phyloP scores from a whole-genome alignment of 2,329 filamentous ascomycete genomes.

The Arthroderma uncinatum region DNA sequence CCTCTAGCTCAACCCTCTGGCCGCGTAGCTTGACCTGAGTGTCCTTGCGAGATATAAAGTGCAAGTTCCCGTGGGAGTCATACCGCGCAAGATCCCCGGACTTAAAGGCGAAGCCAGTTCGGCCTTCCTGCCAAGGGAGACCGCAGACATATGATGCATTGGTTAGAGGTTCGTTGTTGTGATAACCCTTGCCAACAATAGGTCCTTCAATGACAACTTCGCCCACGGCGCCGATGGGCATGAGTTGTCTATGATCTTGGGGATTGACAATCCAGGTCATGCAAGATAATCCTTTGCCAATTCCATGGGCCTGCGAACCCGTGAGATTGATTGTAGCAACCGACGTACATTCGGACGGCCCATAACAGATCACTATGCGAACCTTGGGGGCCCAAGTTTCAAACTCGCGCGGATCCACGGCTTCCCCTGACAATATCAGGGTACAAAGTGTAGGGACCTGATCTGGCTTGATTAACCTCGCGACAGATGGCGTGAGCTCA shows the following conservation, averaged over 20 bases:
- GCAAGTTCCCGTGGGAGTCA: not conserved
- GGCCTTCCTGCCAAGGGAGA: too few relatives aligned
- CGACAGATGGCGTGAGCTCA: constrained; percentile 47
- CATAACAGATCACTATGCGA: constrained; percentile 17
- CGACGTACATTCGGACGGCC: too few relatives aligned
- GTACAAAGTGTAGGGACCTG: constrained; percentile 28
- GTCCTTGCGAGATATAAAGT: not conserved
- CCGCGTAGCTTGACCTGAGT: not conserved
- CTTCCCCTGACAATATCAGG: constrained; percentile 28
- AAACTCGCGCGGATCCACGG: constrained; percentile 20
- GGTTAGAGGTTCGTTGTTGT: constrained; percentile 29
- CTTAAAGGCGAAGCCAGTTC: too few relatives aligned
- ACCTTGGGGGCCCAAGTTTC: constrained; percentile 22
- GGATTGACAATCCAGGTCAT: constrained; percentile 27
- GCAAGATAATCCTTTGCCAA: constrained; percentile 10
- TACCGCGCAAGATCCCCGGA: not conserved
- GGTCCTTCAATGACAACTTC: constrained; percentile 31
- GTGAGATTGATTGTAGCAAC: too few relatives aligned
- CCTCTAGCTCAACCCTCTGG: not conserved
- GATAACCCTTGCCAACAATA: constrained; percentile 30
- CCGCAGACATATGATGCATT: constrained; percentile 19
- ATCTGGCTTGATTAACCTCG: constrained; percentile 26
- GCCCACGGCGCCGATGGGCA: constrained; percentile 29
- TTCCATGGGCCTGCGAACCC: constrained; percentile 10
- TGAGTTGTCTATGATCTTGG: constrained; percentile 22